These are phyloP conservation scores for Naganishia friedmannii DNA, from an alignment of 768 basidiomycete species.

Conservation along the genomic window DNA sequence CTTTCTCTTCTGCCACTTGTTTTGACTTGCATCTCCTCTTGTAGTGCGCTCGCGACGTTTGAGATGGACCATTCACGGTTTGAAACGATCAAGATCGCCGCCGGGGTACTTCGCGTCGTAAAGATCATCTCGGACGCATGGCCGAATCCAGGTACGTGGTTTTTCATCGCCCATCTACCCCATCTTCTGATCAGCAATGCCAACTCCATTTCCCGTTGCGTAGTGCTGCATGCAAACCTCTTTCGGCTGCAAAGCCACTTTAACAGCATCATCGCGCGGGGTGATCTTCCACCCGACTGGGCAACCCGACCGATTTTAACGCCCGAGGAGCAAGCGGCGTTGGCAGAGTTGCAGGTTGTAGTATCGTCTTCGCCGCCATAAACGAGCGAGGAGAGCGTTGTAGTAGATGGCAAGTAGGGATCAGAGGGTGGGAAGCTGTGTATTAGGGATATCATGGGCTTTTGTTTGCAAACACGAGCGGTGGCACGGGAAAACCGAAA, in stretches of 20 bases:
- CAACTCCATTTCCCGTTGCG: too few relatives aligned
- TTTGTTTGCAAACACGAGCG: too few relatives aligned
- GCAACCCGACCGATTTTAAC: constrained; percentile 11
- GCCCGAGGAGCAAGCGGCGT: constrained; percentile 13
- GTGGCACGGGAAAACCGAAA: too few relatives aligned
- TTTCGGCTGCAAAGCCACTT: neutral
- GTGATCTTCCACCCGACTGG: constrained; percentile 3
- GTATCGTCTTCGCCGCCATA: neutral
- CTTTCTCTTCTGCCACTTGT: too few relatives aligned
- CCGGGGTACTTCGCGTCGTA: constrained; percentile 6
- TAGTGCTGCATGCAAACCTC: neutral
- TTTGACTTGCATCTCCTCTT: too few relatives aligned
- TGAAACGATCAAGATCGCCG: constrained; percentile 26
- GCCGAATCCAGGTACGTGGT: constrained; percentile 16
- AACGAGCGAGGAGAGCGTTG: neutral
- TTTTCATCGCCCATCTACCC: neutral
- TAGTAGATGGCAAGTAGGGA: too few relatives aligned
- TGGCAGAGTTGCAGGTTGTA: constrained; percentile 2
- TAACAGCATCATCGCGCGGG: neutral
- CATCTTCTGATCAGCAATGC: too few relatives aligned
- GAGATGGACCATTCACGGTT: constrained; percentile 15
- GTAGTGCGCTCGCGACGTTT: constrained; percentile 20
- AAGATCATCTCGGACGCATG: constrained; percentile 19
- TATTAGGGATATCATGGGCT: too few relatives aligned
- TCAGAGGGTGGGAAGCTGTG: too few relatives aligned